Evolutionary conservation across 768 basidiomycete species (phyloP).

Genomic region (Mycena pura): DNA sequence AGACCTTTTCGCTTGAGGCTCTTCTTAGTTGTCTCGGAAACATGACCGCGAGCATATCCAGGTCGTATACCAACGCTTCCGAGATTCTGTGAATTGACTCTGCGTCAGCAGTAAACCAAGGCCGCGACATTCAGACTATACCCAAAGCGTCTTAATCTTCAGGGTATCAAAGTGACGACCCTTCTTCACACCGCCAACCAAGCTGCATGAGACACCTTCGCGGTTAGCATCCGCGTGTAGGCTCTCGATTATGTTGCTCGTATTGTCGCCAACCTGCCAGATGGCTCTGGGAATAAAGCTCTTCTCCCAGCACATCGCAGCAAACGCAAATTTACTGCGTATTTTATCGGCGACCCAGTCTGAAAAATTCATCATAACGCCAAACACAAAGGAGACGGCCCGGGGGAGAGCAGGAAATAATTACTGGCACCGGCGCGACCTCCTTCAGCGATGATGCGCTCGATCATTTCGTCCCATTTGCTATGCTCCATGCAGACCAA

Average conservation of each 20-base stretch:
- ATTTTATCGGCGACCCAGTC: slow-evolving; percentile 37
- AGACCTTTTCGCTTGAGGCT: slow-evolving; percentile 10
- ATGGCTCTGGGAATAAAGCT: slow-evolving; percentile 33
- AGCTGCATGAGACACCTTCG: slow-evolving; percentile 29
- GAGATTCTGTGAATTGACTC: not conserved
- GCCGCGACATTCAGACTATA: not conserved
- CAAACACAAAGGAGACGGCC: no score
- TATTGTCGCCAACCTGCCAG: slow-evolving; percentile 32
- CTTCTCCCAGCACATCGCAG: slow-evolving; percentile 38
- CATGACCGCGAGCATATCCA: not conserved
- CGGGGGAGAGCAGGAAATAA: not conserved
- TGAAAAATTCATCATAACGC: slow-evolving; percentile 9
- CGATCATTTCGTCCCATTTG: slow-evolving; percentile 29
- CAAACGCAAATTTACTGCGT: slow-evolving; percentile 32
- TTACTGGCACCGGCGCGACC: slow-evolving; percentile 27
- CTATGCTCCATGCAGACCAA: slow-evolving; percentile 31
- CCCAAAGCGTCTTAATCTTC: slow-evolving; percentile 12
- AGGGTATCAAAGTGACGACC: slow-evolving; percentile 20
- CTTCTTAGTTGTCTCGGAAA: not conserved
- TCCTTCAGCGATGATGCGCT: slow-evolving; percentile 21
- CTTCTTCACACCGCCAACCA: slow-evolving; percentile 23
- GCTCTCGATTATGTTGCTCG: slow-evolving; percentile 35
- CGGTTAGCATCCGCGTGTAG: slow-evolving; percentile 35
- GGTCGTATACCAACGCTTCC: not conserved
- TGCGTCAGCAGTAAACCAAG: not conserved